Evolutionary conservation across 257 asterid genomes (phyloP).

Genomic region (Salvia rosmarinus): DNA sequence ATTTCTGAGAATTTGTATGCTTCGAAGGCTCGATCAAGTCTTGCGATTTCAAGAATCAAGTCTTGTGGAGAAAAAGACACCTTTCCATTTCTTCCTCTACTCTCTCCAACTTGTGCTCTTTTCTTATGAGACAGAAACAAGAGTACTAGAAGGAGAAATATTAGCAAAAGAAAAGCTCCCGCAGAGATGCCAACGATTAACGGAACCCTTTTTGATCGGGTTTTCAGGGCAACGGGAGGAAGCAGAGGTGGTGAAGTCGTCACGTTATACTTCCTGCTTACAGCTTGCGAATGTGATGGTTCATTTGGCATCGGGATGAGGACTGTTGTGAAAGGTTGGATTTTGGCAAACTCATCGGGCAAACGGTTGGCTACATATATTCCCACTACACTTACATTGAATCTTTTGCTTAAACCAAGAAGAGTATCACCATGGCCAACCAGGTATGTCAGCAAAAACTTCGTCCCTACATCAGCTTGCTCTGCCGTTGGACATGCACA

Average conservation of each 20-base stretch:
- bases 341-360: slow-evolving; percentile 25
- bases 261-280: background rate
- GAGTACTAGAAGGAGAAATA: slow-evolving; percentile 26
- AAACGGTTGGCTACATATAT: slow-evolving; percentile 49
- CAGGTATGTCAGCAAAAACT: slow-evolving; percentile 52
- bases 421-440: slow-evolving; percentile 43
- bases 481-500: slow-evolving; percentile 56
- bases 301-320: slow-evolving; percentile 44
- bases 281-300: slow-evolving; percentile 38
- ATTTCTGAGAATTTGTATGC: slow-evolving; percentile 44
- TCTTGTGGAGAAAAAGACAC: slow-evolving; percentile 35
- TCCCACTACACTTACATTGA: slow-evolving; percentile 36
- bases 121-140: slow-evolving; percentile 38
- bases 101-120: slow-evolving; percentile 2
- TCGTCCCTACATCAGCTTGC: slow-evolving; percentile 41
- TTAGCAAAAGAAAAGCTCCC: slow-evolving; percentile 34
- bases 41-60: slow-evolving; percentile 48
- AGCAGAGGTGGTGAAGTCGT: slow-evolving; percentile 22
- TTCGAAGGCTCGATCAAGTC: slow-evolving; percentile 41
- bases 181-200: slow-evolving; percentile 35
- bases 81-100: slow-evolving; percentile 14
- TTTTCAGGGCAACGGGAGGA: slow-evolving; percentile 11
- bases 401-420: slow-evolving; percentile 39
- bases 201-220: slow-evolving; percentile 32
- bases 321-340: slow-evolving; percentile 54